A percentile compares a stretch with the other conserved stretches of the same genome.
Evolutionary conservation across 2,329 filamentous ascomycete species (phyloP).

Genomic region (Paracorniculantispora psalliotae): DNA sequence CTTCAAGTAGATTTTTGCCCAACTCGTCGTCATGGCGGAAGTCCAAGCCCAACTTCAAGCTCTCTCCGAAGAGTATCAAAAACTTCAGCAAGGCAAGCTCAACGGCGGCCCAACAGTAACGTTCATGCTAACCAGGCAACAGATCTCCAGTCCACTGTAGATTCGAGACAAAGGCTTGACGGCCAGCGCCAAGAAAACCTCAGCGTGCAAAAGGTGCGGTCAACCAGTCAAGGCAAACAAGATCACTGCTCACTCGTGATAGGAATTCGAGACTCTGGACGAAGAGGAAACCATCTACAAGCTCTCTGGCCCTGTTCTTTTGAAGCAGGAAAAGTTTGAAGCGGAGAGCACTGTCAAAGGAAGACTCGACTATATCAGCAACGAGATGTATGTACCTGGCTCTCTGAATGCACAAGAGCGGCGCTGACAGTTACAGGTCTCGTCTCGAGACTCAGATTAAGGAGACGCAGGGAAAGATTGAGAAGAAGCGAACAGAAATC

Average conservation of each 20-base stretch:
- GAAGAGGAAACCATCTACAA: constrained; percentile 93
- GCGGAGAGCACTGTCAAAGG: constrained; percentile 88
- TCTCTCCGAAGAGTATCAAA: constrained; percentile 82
- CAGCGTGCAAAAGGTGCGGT: constrained; percentile 70
- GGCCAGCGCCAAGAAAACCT: constrained; percentile 91
- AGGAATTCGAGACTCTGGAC: constrained; percentile 78
- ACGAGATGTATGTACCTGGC: constrained; percentile 71
- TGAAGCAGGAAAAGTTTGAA: constrained; percentile 92
- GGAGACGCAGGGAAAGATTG: constrained; percentile 51
- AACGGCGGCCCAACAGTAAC: no score
- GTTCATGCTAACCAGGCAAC: constrained; percentile 3
- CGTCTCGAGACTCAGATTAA: constrained; percentile 49
- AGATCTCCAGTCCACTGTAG: constrained; percentile 77
- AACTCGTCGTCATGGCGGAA: constrained; percentile 53
- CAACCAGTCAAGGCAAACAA: neutral
- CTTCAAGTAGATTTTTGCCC: no score
- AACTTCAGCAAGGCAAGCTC: constrained; percentile 70
- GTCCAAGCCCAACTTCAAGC: constrained; percentile 72
- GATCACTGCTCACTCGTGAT: constrained; percentile 17
- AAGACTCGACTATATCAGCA: constrained; percentile 83
- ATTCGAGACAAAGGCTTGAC: constrained; percentile 84
- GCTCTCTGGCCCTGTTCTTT: constrained; percentile 81
- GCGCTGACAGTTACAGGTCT: constrained; percentile 21
- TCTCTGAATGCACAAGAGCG: no score
- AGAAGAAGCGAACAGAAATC: constrained; percentile 56